Conservation (phyloP, 2,329 filamentous ascomycete species). For the Colletotrichum orchidophilum region DNA sequence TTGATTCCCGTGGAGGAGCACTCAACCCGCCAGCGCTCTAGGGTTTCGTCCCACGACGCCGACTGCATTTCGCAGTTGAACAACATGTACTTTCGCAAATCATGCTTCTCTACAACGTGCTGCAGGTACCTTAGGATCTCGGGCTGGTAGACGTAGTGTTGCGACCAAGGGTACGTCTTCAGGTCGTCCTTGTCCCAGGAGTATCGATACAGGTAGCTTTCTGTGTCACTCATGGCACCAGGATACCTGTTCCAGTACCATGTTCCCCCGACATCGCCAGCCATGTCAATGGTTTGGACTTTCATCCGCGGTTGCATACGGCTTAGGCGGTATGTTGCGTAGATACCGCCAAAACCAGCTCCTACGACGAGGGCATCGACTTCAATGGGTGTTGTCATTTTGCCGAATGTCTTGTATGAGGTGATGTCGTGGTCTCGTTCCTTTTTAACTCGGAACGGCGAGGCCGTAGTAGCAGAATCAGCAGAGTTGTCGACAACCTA, state of each 20-base stretch:
- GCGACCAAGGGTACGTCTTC: conserved; percentile 18
- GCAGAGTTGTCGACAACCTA: too few relatives aligned
- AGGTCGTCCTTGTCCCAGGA: conserved; percentile 25
- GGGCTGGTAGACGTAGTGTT: conserved; percentile 8
- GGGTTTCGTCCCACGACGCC: background rate
- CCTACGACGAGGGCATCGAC: background rate
- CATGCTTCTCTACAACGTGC: background rate
- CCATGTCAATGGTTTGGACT: background rate
- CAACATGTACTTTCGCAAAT: background rate
- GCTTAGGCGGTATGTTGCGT: background rate
- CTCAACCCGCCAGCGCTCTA: background rate
- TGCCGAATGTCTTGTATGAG: background rate
- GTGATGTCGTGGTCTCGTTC: background rate
- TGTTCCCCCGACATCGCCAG: background rate
- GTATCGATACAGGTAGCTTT: conserved; percentile 15
- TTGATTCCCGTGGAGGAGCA: background rate
- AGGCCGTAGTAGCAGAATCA: too few relatives aligned
- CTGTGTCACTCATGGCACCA: background rate
- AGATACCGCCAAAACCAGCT: background rate
- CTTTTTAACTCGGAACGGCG: too few relatives aligned
- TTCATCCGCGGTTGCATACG: background rate
- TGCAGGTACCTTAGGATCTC: conserved; percentile 30
- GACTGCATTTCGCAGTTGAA: background rate
- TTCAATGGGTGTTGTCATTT: background rate
- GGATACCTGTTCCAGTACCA: background rate